Evolutionary conservation across 2,329 filamentous ascomycete species (phyloP).

Genomic region (Elsinoe batatas): DNA sequence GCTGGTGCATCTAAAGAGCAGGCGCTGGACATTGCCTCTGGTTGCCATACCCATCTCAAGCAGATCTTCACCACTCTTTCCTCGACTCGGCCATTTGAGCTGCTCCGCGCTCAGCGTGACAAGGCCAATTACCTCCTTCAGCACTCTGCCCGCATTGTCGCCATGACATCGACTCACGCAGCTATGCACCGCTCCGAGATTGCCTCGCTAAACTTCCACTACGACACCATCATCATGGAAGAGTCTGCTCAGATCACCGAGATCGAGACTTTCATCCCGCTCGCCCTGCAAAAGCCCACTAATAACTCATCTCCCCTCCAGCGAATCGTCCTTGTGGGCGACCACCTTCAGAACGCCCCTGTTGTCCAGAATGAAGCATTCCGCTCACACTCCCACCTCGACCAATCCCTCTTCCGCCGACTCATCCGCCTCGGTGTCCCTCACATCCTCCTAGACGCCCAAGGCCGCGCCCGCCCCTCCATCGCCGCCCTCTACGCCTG

Average conservation of each 20-base stretch:
- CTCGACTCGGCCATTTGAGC: slow-evolving; percentile 91
- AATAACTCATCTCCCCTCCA: slow-evolving; percentile 67
- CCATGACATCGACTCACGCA: slow-evolving; percentile 97
- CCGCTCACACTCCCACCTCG: slow-evolving; percentile 87
- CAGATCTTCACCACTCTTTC: slow-evolving; percentile 88
- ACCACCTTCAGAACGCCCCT: slow-evolving; percentile 93
- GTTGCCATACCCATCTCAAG: slow-evolving; percentile 79
- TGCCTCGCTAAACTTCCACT: slow-evolving; percentile 82
- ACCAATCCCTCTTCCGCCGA: slow-evolving; percentile 88
- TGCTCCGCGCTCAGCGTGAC: slow-evolving; percentile 76
- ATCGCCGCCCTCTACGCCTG: slow-evolving; percentile 88
- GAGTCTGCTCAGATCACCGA: slow-evolving; percentile 97
- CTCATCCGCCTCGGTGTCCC: slow-evolving; percentile 89
- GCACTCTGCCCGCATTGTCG: slow-evolving; percentile 93
- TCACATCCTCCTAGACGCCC: slow-evolving; percentile 78
- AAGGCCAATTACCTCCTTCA: slow-evolving; percentile 93
- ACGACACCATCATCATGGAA: slow-evolving; percentile 97
- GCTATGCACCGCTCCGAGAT: slow-evolving; percentile 91
- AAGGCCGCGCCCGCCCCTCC: slow-evolving; percentile 78
- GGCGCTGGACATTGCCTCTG: slow-evolving; percentile 65
- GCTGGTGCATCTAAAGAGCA: slow-evolving; percentile 52
- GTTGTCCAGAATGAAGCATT: slow-evolving; percentile 92
- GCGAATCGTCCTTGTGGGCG: slow-evolving; percentile 82
- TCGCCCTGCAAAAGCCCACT: slow-evolving; percentile 77
- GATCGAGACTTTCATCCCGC: slow-evolving; percentile 90